Base-by-base conservation (phyloP, 305 asterid genomes). In the Solanum aculeatissimum region DNA sequence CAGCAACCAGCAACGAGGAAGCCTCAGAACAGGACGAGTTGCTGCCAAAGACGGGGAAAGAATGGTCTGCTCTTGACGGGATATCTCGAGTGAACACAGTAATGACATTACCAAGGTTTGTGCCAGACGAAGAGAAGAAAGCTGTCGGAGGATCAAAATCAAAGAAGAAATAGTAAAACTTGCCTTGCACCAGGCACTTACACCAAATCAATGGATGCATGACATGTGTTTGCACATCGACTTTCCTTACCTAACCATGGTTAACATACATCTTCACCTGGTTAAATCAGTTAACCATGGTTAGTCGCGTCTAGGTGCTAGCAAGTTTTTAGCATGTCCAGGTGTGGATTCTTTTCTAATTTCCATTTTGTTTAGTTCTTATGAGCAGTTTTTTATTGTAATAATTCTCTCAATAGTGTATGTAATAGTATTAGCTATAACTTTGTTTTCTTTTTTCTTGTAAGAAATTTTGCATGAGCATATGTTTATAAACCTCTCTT, bases 71-170 rank as follows among this genome's bases (percentile, higher is more conserved):
- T 14, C 94, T 91, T 0, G 91, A 93, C 87, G 95, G 95, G 55
- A 97, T 93, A 42, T 89, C 97, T 15, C 97, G 95, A 3, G 94
- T 91, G 27, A 91, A 93, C 92, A 95, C 98, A 0, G 85, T 95
- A 80, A 12, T 95, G 88, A 92, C 89, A 38, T 86, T 93, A 89
- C 98, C 97, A n/a, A 90, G 95, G 95, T 93, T 86, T 43, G 85
- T 88, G 58, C 95, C 97, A 0, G 91, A 85, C 80, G 96, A 90
- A 40, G 92, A 92, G 80, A 79, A 85, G 83, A 85, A 88, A 78
- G 89, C 87, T 66, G 86, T 91, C 7, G 89, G 77, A 75, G 93
- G 85, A 58, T 77, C 87, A 15, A 91, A 90, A 90, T 85, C 43
- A 3, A 85, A 81, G 25, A 89, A 86, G 69, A 83, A 85, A 87